Base-by-base conservation (phyloP, 768 basidiomycete species). In the Hemileccinum rubropunctum region DNA sequence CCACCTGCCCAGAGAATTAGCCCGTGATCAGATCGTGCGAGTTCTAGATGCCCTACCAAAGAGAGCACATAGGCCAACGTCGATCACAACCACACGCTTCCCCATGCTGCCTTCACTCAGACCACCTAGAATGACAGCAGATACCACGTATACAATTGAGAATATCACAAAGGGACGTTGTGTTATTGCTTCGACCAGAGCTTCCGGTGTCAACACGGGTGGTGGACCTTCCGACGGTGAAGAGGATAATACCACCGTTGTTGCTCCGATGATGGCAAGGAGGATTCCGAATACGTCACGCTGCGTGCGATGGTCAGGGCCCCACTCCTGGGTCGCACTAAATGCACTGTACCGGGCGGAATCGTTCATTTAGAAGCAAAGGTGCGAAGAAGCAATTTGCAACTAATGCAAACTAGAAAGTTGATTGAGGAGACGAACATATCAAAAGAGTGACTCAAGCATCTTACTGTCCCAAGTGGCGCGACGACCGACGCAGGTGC, bases 341-440 rank as follows among this genome's bases (percentile, higher is more conserved):
- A 23, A 62, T 48, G 55, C 14, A 62, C 56, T 68, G 65, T 63
- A 86, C 85, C 70, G 78, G 86, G 32, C 86, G 84, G 64, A 99
- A 95, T 6, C 78, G 79, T 70, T 98, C 91, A 9, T 81, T 76
- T 10, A 92, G 76, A 62, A 98, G 79, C 3, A 92, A 59, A 14
- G 95, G 95, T 1, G 95, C 92, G 56, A 98, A 93, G 35, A 94
- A 76, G 62, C 94, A 98, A 66, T 98, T 98, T 13, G 95, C 91
- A 51, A 95, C 84, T n/a, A 98, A 75, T 2, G 93, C 92, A 67
- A 92, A 88, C 84, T 92, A 47, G 17, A 37, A 17, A n/a, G 30
- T 6, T 7, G 4, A 34, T 20, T 57, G 18, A 52, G 48, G 13
- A 13, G 9, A 30, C 15, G 37, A 43, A 43, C 43, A 23, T 17